Evolutionary conservation across 1,284 basidiomycete species (phyloP).

Genomic region (Puccinia coronata): DNA sequence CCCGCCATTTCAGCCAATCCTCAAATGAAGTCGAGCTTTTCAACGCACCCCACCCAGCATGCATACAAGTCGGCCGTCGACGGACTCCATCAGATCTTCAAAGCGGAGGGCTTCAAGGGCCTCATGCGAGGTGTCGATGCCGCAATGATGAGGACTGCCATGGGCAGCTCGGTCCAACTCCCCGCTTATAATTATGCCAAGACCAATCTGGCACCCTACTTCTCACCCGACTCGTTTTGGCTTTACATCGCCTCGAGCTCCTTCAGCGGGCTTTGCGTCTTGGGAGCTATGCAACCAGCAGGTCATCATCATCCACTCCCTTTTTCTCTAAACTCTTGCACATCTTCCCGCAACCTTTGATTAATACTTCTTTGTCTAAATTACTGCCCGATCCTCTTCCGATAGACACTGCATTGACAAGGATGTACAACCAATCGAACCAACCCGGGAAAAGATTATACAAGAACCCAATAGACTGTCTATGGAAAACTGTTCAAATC

Average conservation of each 20-base stretch:
- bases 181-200: constrained; percentile 95
- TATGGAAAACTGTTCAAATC: constrained; percentile 89
- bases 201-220: constrained; percentile 62
- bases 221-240: constrained; percentile 72
- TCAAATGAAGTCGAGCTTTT: constrained; percentile 76
- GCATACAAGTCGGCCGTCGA: constrained; percentile 80
- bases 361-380: constrained; percentile 46
- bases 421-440: constrained; percentile 84
- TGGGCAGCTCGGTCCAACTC: constrained; percentile 91
- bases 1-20: constrained; percentile 67
- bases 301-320: constrained; percentile 51
- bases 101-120: constrained; percentile 74
- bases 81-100: constrained; percentile 77
- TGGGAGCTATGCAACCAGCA: constrained; percentile 61
- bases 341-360: constrained; percentile 29
- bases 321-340: too few species aligned
- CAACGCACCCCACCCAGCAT: constrained; percentile 79
- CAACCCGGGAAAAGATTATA: constrained; percentile 74
- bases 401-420: constrained; percentile 73
- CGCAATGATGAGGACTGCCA: constrained; percentile 86
- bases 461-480: constrained; percentile 87
- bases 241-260: constrained; percentile 85
- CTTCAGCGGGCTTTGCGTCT: constrained; percentile 85
- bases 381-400: not conserved
- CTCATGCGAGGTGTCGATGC: constrained; percentile 88